Evolutionary conservation across 1,284 basidiomycete genomes (phyloP).

Genomic region (Kwoniella shivajii): DNA sequence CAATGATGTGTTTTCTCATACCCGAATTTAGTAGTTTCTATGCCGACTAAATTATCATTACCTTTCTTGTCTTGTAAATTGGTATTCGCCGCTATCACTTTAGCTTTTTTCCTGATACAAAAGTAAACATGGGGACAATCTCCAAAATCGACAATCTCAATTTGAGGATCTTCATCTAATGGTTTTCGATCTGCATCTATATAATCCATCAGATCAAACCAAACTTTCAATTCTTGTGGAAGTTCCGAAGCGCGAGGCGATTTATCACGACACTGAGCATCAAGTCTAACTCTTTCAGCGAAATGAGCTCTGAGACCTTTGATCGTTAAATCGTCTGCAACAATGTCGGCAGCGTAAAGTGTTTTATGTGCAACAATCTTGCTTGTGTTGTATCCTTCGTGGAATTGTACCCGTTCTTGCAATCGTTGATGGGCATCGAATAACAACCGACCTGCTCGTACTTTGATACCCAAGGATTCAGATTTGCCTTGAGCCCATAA

Average conservation of each 20-base stretch:
- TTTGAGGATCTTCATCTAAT: slow-evolving; percentile 59
- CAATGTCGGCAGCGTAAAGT: slow-evolving; percentile 89
- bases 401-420: slow-evolving; percentile 63
- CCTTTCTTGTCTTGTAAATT: slow-evolving; percentile 14
- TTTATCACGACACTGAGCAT: slow-evolving; percentile 52
- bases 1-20: slow-evolving; percentile 84
- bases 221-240: slow-evolving; percentile 55
- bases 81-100: slow-evolving; percentile 48
- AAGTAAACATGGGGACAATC: slow-evolving; percentile 83
- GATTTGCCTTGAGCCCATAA: slow-evolving; percentile 79
- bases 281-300: slow-evolving; percentile 60
- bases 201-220: slow-evolving; percentile 83
- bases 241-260: slow-evolving; percentile 36
- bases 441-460: slow-evolving; percentile 75
- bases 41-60: slow-evolving; percentile 19
- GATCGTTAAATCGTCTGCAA: slow-evolving; percentile 75
- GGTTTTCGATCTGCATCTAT: slow-evolving; percentile 74
- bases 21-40: slow-evolving; percentile 76
- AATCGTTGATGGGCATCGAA: slow-evolving; percentile 92
- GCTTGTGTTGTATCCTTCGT: slow-evolving; percentile 45
- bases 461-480: slow-evolving; percentile 74
- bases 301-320: slow-evolving; percentile 79
- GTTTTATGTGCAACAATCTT: slow-evolving; percentile 66
- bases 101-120: slow-evolving; percentile 62
- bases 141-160: slow-evolving; percentile 72